These are phyloP conservation scores for Barbatosphaeria neglecta DNA, from an alignment of 495 filamentous ascomycete genomes.

Conservation along the genomic window DNA sequence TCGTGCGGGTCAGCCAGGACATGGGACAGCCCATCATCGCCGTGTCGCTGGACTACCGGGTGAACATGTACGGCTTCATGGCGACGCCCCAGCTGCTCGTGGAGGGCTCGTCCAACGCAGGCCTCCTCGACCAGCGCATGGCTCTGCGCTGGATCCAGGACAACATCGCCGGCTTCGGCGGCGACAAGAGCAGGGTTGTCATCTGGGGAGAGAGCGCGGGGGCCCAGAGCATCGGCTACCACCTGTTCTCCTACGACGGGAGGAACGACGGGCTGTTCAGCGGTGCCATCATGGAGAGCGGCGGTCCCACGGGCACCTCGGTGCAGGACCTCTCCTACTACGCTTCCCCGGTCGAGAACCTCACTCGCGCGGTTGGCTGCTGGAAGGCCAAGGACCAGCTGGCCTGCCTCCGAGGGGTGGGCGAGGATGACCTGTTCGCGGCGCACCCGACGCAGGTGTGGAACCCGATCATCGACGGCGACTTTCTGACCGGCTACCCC, in stretches of 20 bases:
- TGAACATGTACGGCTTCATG: constrained; percentile 49
- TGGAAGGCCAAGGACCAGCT: constrained; percentile 24
- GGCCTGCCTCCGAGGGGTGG: constrained; percentile 35
- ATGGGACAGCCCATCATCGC: constrained; percentile 18
- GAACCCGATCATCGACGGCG: constrained; percentile 36
- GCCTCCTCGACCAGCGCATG: constrained; percentile 30
- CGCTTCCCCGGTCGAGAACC: constrained; percentile 25
- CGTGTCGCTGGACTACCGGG: constrained; percentile 38
- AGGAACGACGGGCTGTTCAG: constrained; percentile 41
- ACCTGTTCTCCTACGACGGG: constrained; percentile 41
- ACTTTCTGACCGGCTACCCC: constrained; percentile 28
- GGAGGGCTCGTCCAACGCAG: constrained; percentile 25
- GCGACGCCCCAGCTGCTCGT: constrained; percentile 11
- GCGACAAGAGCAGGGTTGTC: constrained; percentile 28
- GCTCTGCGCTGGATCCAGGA: constrained; percentile 39
- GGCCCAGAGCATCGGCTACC: constrained; percentile 40
- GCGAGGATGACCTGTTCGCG: constrained; percentile 30
- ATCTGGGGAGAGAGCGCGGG: constrained; percentile 40
- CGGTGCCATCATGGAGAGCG: constrained; percentile 46
- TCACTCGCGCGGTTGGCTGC: constrained; percentile 28
- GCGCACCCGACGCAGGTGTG: constrained; percentile 25
- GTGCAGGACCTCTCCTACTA: constrained; percentile 8
- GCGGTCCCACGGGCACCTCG: constrained; percentile 13
- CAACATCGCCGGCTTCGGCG: constrained; percentile 44
- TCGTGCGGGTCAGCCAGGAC: constrained; percentile 21